A percentile compares a stretch with the other conserved stretches of the same genome.
phyloP scores from a whole-genome alignment of 2,329 filamentous ascomycete species.

The Epichloe amarillans region DNA sequence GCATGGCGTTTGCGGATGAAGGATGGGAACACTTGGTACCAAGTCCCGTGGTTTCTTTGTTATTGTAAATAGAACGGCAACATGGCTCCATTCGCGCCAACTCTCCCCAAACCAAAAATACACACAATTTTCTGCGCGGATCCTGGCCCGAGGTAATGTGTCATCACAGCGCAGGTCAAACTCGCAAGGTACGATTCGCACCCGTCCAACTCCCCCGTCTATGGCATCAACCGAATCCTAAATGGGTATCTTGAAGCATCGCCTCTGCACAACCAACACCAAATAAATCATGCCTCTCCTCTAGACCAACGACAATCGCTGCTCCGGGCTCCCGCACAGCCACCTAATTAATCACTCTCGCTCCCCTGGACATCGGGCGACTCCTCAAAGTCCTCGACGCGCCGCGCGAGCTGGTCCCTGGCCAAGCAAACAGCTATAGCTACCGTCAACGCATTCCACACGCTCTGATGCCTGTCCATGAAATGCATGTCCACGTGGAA shows the following conservation, averaged over 20 bases:
- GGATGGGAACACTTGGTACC: neutral
- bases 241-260: too few relatives aligned
- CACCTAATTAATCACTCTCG: constrained; percentile 23
- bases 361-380: constrained; percentile 17
- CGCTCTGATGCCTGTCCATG: constrained; percentile 23
- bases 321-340: neutral
- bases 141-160: too few relatives aligned
- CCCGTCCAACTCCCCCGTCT: too few relatives aligned
- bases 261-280: neutral
- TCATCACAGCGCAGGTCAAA: too few relatives aligned
- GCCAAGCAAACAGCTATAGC: constrained; percentile 27
- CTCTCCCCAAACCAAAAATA: neutral
- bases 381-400: constrained; percentile 23
- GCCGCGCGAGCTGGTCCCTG: constrained; percentile 24
- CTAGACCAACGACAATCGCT: neutral
- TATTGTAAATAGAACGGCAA: neutral
- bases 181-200: too few relatives aligned
- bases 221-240: too few relatives aligned
- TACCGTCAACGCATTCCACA: constrained; percentile 32
- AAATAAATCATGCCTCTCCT: too few relatives aligned
- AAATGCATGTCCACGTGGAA: constrained; percentile 30
- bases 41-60: neutral
- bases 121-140: too few relatives aligned
- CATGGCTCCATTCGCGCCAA: neutral
- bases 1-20: constrained; percentile 1